Percentiles rank a stretch among this genome's conserved stretches.
Conservation (phyloP, 768 basidiomycete species). For the Boletus reticulatus region DNA sequence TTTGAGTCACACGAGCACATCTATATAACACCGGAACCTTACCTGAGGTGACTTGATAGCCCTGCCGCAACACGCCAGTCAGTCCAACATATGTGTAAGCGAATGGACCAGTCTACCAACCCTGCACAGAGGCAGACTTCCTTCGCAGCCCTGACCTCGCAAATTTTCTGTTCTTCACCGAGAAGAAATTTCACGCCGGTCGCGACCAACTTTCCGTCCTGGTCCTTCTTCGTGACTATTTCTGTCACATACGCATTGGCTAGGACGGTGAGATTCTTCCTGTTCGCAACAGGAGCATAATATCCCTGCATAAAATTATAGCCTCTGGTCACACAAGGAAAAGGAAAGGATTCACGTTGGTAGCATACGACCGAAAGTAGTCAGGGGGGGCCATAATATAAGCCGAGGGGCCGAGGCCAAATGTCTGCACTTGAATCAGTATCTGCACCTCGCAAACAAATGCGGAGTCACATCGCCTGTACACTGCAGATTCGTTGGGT, state of each 20-base stretch:
- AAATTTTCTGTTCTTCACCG: background rate
- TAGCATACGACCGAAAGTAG: background rate
- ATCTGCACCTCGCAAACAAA: background rate
- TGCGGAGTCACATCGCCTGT: background rate
- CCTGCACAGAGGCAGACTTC: slow-evolving; percentile 2
- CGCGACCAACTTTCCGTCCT: background rate
- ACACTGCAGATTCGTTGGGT: background rate
- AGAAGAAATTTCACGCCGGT: background rate
- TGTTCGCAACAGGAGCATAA: background rate
- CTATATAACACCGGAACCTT: background rate
- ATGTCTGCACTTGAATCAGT: background rate
- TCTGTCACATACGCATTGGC: background rate
- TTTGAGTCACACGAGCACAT: background rate
- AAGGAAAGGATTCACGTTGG: background rate
- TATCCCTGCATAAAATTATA: background rate
- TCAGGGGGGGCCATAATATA: background rate
- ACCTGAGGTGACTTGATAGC: slow-evolving; percentile 1
- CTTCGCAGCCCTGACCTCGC: background rate
- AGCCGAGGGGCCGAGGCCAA: background rate
- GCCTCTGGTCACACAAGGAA: background rate
- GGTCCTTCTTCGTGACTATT: background rate
- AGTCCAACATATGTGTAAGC: background rate
- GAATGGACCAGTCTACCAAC: background rate
- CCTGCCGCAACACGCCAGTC: background rate
- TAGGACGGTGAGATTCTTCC: background rate